phyloP scores from a whole-genome alignment of 2,329 filamentous ascomycete genomes.

The Zasmidium citrigriseum region DNA sequence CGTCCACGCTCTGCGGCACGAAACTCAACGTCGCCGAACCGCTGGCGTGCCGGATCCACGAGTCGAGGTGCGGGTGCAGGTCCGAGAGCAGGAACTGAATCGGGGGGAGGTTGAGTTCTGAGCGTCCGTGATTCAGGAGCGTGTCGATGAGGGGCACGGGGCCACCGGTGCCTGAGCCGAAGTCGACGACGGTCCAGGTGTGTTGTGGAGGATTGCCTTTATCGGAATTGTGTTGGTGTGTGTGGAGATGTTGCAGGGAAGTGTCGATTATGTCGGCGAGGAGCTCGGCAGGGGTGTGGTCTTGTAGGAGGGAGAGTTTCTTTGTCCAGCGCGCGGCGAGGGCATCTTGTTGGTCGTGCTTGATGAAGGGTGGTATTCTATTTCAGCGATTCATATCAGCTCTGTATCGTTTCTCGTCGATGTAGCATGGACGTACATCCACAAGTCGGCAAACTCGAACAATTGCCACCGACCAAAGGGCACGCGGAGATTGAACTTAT shows the following conservation, averaged over 20 bases:
- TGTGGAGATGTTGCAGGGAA: conserved; percentile 23
- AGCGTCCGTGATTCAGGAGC: conserved; percentile 33
- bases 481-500: conserved; percentile 26
- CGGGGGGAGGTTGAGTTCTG: conserved; percentile 17
- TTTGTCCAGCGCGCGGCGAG: conserved; percentile 66
- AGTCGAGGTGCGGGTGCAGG: conserved; percentile 40
- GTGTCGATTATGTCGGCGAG: conserved; percentile 59
- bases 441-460: conserved; percentile 33
- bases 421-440: conserved; percentile 24
- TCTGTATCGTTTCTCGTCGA: neutral
- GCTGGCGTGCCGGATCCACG: conserved; percentile 35
- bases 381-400: neutral
- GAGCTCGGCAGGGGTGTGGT: conserved; percentile 58
- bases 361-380: conserved; percentile 68
- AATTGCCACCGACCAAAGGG: conserved; percentile 32
- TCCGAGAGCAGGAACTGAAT: conserved; percentile 44
- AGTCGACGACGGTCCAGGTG: conserved; percentile 69
- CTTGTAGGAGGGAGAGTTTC: conserved; percentile 59
- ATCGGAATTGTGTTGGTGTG: neutral
- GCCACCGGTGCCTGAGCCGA: conserved; percentile 74
- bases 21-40: conserved; percentile 56
- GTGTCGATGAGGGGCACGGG: conserved; percentile 40
- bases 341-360: conserved; percentile 64
- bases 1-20: conserved; percentile 64
- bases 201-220: conserved; percentile 46